Evolutionary conservation across 2,329 filamentous ascomycete genomes (phyloP), one percentile per base, ranked within the genome.

Genomic region (Byssochlamys sp.): DNA sequence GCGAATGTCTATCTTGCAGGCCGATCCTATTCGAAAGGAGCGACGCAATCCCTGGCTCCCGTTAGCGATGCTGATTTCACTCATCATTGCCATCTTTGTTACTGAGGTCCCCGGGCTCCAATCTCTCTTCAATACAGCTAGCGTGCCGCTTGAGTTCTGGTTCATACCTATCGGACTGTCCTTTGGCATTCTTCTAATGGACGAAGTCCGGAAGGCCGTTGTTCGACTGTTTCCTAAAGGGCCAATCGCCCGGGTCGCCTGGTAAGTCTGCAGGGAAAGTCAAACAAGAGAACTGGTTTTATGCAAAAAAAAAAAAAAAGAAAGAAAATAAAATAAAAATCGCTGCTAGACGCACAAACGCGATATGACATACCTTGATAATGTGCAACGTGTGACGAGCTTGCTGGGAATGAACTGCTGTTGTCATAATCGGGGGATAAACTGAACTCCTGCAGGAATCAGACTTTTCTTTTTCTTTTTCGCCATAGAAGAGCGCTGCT

Each of bases 71-170:
- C 49, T 73, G 4, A 74, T 81, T 10, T 79, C 77, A 2, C 62
- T 82, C 0, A 71, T 69, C 2, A 81, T 82, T 59, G 80, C 80
- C 5, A 69, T 82, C 7, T 81, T 82, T 49, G 79, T 81, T 7
- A 81, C 79, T 0, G 77, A 82, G 58, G 77, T 77, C 0, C 79
- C 78, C 0, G 78, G 78, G 0, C 70, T 82, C 2, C 78, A 82
- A 62, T 66, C 27, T 0, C 64, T 82, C 5, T 81, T 82, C 55
- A 70, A 71, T 2, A 82, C 80, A 0, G 76, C 77, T 0, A 72
- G 73, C 1, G 78, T 81, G 1, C 80, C 80, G 0, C 72, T 81
- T 33, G 73, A 81, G 68, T 80, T 76, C 55, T 82, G 79, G 79
- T 62, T 81, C 1, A 75, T 81, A 57, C 80, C 80, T 1, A 64